A percentile compares a stretch with the other conserved stretches of the same genome.
phyloP scores from a whole-genome alignment of 2,329 filamentous ascomycete genomes.

The Biscogniauxia marginata region DNA sequence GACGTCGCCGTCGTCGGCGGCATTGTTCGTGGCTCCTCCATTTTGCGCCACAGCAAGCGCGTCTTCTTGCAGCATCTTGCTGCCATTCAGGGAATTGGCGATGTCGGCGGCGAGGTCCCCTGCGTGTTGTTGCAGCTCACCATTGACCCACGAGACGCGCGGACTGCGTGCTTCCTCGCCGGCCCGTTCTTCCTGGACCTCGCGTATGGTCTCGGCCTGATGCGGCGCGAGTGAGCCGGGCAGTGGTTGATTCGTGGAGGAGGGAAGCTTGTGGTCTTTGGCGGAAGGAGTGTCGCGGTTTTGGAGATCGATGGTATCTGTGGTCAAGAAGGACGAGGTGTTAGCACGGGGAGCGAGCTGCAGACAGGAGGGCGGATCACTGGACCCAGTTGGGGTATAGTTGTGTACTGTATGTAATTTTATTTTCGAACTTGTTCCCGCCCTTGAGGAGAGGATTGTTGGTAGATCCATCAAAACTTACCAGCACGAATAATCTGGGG shows the following conservation, averaged over 20 bases:
- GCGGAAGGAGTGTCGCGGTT: slow-evolving; percentile 78
- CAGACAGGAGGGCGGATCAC: slow-evolving; percentile 1
- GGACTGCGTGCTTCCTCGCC: slow-evolving; percentile 69
- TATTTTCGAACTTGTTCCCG: slow-evolving; percentile 10
- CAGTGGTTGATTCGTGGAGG: slow-evolving; percentile 49
- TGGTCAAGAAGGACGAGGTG: slow-evolving; percentile 21
- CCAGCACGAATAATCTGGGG: slow-evolving; percentile 60
- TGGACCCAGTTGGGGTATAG: background rate
- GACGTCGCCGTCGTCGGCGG: slow-evolving; percentile 60
- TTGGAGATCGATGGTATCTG: slow-evolving; percentile 95
- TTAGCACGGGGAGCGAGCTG: slow-evolving; percentile 27
- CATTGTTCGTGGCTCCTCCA: slow-evolving; percentile 49
- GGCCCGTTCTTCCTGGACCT: slow-evolving; percentile 72
- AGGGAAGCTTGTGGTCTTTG: slow-evolving; percentile 68
- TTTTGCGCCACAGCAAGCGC: slow-evolving; percentile 61
- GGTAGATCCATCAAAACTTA: slow-evolving; percentile 38
- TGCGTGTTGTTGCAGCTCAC: slow-evolving; percentile 44
- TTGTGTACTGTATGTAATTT: slow-evolving; percentile 20
- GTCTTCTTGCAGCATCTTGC: slow-evolving; percentile 52
- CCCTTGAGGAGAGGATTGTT: slow-evolving; percentile 10
- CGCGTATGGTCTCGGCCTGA: slow-evolving; percentile 80
- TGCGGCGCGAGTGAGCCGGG: slow-evolving; percentile 64
- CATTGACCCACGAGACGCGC: slow-evolving; percentile 53
- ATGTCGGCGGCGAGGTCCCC: slow-evolving; percentile 45
- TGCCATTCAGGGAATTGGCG: slow-evolving; percentile 39